A percentile compares a stretch with the other conserved stretches of the same genome.
These are phyloP conservation scores for Cryptosporidium ubiquitum DNA, from an alignment of 169 alveolate species.

Conservation along the genomic window DNA sequence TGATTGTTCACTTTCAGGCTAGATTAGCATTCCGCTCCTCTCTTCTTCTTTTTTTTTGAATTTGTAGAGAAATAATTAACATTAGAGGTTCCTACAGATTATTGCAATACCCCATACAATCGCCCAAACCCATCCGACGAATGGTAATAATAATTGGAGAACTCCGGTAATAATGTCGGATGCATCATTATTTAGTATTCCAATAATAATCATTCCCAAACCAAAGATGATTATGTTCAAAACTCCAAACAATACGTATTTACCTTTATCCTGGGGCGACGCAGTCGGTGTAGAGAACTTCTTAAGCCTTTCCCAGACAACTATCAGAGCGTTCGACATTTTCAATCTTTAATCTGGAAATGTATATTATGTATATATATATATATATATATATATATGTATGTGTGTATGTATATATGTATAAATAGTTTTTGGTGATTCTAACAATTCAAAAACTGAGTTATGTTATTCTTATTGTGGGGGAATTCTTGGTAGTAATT, in stretches of 20 bases:
- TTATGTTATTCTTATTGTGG: neutral
- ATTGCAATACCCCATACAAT: slow-evolving; percentile 85
- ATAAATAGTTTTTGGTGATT: neutral
- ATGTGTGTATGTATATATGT: no score
- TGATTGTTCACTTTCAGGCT: neutral
- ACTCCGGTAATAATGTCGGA: slow-evolving; percentile 84
- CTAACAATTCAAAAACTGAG: neutral
- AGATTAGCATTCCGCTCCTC: neutral
- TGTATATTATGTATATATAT: no score
- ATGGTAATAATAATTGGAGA: slow-evolving; percentile 81
- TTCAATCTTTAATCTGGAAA: neutral
- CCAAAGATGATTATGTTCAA: slow-evolving; percentile 83
- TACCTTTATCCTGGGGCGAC: slow-evolving; percentile 8
- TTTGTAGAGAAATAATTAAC: neutral
- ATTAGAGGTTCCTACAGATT: slow-evolving; percentile 62
- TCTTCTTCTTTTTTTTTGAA: neutral
- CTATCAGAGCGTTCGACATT: slow-evolving; percentile 24
- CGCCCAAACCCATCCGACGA: slow-evolving; percentile 88
- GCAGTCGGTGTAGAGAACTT: slow-evolving; percentile 52
- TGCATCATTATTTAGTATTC: slow-evolving; percentile 80
- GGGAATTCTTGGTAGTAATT: neutral
- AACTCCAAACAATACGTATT: slow-evolving; percentile 77
- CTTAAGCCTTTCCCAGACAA: slow-evolving; percentile 52
- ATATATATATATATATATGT: no score
- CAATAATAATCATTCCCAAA: slow-evolving; percentile 82